Conservation (phyloP, 1,139 yeast genomes). For the Hyphopichia buzzinii region DNA sequence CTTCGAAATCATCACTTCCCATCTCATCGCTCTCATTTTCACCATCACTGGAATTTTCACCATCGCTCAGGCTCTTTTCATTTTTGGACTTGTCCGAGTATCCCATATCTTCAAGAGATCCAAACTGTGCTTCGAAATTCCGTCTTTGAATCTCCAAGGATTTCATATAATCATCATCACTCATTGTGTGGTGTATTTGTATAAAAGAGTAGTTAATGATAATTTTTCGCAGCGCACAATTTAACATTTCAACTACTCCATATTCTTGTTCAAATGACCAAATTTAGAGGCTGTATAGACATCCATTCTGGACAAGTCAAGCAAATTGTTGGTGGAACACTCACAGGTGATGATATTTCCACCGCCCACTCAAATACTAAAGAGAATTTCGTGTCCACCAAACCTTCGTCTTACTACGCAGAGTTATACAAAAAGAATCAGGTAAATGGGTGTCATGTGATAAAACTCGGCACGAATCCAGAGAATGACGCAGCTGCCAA, state of each 20-base stretch:
- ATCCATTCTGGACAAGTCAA: slow-evolving; percentile 93
- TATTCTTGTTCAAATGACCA: slow-evolving; percentile 83
- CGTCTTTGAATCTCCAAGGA: slow-evolving; percentile 56
- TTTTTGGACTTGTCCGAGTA: slow-evolving; percentile 51
- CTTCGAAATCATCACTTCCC: slow-evolving; percentile 11
- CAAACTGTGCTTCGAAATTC: slow-evolving; percentile 71
- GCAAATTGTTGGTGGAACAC: slow-evolving; percentile 94
- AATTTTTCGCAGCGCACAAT: too few species aligned
- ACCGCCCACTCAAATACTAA: slow-evolving; percentile 32
- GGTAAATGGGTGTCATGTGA: slow-evolving; percentile 83
- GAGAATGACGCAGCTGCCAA: slow-evolving; percentile 82
- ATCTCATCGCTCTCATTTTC: slow-evolving; percentile 9
- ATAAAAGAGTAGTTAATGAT: too few species aligned
- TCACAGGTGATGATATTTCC: slow-evolving; percentile 49
- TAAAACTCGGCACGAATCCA: slow-evolving; percentile 74
- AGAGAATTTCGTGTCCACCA: slow-evolving; percentile 79
- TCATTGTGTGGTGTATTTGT: too few species aligned
- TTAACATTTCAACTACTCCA: too few species aligned
- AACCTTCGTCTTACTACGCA: slow-evolving; percentile 77
- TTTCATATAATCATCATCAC: slow-evolving; percentile 42
- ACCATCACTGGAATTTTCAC: slow-evolving; percentile 6
- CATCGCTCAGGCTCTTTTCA: slow-evolving; percentile 6
- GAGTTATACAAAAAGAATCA: slow-evolving; percentile 57
- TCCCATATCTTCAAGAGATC: slow-evolving; percentile 58
- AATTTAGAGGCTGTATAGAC: slow-evolving; percentile 92